phyloP scores from a whole-genome alignment of 2,329 filamentous ascomycete genomes.

The Decorospora gaudefroyi region DNA sequence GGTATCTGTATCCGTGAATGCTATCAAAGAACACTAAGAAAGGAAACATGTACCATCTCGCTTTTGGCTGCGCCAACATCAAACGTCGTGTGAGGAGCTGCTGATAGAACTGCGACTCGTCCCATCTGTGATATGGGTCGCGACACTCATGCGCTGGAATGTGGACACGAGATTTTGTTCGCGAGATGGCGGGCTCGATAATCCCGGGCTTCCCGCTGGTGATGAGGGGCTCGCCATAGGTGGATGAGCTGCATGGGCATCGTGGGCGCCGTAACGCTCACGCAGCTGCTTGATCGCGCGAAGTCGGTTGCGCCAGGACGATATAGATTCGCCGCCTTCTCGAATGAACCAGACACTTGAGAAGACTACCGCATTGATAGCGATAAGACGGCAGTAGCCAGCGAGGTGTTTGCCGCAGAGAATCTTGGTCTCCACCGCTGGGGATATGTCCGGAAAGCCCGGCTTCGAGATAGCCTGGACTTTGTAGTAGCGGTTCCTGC shows the following conservation, averaged over 20 bases:
- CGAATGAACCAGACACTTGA: slow-evolving; percentile 84
- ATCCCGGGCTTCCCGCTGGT: slow-evolving; percentile 23
- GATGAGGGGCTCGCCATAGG: slow-evolving; percentile 27
- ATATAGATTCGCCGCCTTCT: slow-evolving; percentile 79
- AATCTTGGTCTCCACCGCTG: slow-evolving; percentile 86
- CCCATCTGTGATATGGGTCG: slow-evolving; percentile 45
- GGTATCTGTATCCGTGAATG: slow-evolving; percentile 12
- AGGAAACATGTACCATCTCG: too few species aligned
- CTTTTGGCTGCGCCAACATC: slow-evolving; percentile 8
- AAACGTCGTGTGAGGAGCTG: slow-evolving; percentile 41
- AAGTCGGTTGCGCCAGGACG: slow-evolving; percentile 85
- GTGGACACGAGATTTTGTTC: slow-evolving; percentile 36
- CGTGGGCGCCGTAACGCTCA: slow-evolving; percentile 56
- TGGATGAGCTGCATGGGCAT: slow-evolving; percentile 18
- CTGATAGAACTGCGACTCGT: slow-evolving; percentile 46
- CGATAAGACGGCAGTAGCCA: slow-evolving; percentile 82
- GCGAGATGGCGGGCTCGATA: slow-evolving; percentile 37
- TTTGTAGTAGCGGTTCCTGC: slow-evolving; percentile 70
- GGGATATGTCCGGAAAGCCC: slow-evolving; percentile 89
- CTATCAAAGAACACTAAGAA: slow-evolving; percentile 7
- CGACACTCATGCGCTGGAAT: slow-evolving; percentile 45
- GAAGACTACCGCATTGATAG: slow-evolving; percentile 92
- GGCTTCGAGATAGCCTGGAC: slow-evolving; percentile 87
- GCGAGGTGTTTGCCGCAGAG: slow-evolving; percentile 81
- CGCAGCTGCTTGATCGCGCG: slow-evolving; percentile 82